phyloP scores from a whole-genome alignment of 768 basidiomycete species.

The Pleurotus tuoliensis region DNA sequence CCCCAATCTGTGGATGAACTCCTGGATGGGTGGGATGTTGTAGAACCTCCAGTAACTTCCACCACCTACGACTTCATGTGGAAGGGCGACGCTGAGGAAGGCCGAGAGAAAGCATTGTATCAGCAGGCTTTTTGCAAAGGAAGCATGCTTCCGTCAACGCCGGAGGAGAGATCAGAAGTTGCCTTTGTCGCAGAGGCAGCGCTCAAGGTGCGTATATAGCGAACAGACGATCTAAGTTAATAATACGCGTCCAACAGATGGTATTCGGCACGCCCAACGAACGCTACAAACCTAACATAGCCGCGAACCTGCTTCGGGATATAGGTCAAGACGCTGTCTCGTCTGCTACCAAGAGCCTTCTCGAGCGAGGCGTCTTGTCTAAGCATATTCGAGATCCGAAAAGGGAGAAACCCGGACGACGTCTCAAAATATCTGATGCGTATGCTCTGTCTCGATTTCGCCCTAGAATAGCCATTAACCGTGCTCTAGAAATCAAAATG shows the following conservation, averaged over 20 bases:
- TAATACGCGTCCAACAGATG: slow-evolving; percentile 47
- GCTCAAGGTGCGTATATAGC: slow-evolving; percentile 52
- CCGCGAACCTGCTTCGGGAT: slow-evolving; percentile 50
- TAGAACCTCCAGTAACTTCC: slow-evolving; percentile 34
- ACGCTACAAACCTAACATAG: slow-evolving; percentile 58
- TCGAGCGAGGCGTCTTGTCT: slow-evolving; percentile 62
- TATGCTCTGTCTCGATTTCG: slow-evolving; percentile 17
- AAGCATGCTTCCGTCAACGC: slow-evolving; percentile 25
- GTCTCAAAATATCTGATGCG: slow-evolving; percentile 75
- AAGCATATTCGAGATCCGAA: slow-evolving; percentile 60
- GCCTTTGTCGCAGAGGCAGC: slow-evolving; percentile 61
- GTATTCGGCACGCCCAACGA: slow-evolving; percentile 70
- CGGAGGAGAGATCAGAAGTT: slow-evolving; percentile 30
- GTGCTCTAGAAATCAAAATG: slow-evolving; percentile 56
- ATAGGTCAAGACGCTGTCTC: slow-evolving; percentile 55
- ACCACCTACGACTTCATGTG: slow-evolving; percentile 74
- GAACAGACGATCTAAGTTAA: too few relatives aligned
- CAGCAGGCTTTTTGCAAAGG: slow-evolving; percentile 50
- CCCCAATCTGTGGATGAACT: slow-evolving; percentile 43
- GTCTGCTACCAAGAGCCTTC: slow-evolving; percentile 54
- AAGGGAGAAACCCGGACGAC: slow-evolving; percentile 67
- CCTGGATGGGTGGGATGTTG: slow-evolving; percentile 43
- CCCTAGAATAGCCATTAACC: not conserved
- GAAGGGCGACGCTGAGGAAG: slow-evolving; percentile 68
- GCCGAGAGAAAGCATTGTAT: slow-evolving; percentile 65